Evolutionary conservation across 345 rosid genomes (phyloP).

Genomic region (Salix caprea): DNA sequence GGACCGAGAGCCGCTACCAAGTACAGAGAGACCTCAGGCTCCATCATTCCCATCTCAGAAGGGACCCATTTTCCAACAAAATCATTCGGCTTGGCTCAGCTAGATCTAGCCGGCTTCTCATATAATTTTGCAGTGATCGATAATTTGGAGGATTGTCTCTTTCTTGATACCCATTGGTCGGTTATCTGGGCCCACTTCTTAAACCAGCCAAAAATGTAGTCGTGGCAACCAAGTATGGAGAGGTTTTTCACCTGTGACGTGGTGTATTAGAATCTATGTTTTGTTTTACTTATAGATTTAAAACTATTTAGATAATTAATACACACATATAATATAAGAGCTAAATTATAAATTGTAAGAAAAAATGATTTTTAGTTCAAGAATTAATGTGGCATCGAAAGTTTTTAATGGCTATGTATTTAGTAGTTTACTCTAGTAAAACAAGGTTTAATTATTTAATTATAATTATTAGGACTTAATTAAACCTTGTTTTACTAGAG

Average conservation of each 20-base stretch:
- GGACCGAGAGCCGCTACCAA: constrained; percentile 56
- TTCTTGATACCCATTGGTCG: constrained; percentile 9
- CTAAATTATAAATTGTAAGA: not conserved
- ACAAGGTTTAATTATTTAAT: too few relatives aligned
- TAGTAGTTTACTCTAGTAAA: too few relatives aligned
- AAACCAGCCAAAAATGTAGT: not conserved
- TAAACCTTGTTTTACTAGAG: too few relatives aligned
- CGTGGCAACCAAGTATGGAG: not conserved
- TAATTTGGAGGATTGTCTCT: constrained; percentile 28
- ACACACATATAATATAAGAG: too few relatives aligned
- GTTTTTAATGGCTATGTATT: too few relatives aligned
- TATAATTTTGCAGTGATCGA: not conserved
- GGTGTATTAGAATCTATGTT: too few relatives aligned
- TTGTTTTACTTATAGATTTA: too few relatives aligned
- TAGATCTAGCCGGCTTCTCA: constrained; percentile 17
- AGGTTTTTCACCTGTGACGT: too few relatives aligned
- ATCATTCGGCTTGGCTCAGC: constrained; percentile 3
- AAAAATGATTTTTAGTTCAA: not conserved
- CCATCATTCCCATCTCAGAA: not conserved
- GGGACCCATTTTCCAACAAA: constrained; percentile 33
- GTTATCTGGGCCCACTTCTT: not conserved
- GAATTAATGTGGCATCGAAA: not conserved
- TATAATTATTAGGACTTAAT: too few relatives aligned
- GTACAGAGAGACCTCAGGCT: constrained; percentile 20
- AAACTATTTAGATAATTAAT: too few relatives aligned